phyloP scores from a whole-genome alignment of 2,329 filamentous ascomycete species.

The Sarocladiaceae sp. region DNA sequence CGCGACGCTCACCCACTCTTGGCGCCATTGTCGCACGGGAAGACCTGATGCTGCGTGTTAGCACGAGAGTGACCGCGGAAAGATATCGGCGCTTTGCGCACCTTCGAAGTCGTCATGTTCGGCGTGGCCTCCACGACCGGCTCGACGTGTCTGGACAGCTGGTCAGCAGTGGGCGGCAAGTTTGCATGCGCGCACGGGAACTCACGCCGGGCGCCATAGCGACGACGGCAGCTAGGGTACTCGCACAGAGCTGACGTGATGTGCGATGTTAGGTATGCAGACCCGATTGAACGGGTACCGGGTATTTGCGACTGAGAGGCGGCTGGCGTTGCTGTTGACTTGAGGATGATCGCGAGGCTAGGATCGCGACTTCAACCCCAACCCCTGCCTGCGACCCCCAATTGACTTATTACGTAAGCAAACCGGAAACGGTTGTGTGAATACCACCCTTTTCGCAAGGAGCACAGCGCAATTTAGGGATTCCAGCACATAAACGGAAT shows the following conservation, averaged over 20 bases:
- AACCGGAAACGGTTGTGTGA: too few relatives aligned
- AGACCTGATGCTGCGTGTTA: conserved; percentile 54
- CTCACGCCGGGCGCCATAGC: conserved; percentile 37
- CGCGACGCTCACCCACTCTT: conserved; percentile 63
- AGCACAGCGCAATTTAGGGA: too few relatives aligned
- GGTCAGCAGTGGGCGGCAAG: conserved; percentile 12
- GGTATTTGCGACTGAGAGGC: not conserved
- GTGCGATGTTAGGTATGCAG: not conserved
- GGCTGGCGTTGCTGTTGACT: conserved; percentile 1
- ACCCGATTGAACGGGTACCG: not conserved
- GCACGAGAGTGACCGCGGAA: conserved; percentile 2
- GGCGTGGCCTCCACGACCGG: conserved; percentile 50
- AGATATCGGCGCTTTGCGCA: conserved; percentile 19
- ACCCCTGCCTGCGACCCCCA: not conserved
- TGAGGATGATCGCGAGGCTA: conserved; percentile 5
- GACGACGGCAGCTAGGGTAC: not conserved
- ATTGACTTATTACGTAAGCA: not conserved
- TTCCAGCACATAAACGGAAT: not conserved
- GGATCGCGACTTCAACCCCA: conserved; percentile 5
- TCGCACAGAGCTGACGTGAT: not conserved
- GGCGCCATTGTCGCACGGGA: conserved; percentile 86
- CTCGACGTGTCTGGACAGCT: conserved; percentile 47
- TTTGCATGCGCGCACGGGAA: not conserved
- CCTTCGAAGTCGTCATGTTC: conserved; percentile 62
- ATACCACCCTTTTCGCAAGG: too few relatives aligned